Conservation (phyloP, 768 basidiomycete species). For the Tylopilus sp. region DNA sequence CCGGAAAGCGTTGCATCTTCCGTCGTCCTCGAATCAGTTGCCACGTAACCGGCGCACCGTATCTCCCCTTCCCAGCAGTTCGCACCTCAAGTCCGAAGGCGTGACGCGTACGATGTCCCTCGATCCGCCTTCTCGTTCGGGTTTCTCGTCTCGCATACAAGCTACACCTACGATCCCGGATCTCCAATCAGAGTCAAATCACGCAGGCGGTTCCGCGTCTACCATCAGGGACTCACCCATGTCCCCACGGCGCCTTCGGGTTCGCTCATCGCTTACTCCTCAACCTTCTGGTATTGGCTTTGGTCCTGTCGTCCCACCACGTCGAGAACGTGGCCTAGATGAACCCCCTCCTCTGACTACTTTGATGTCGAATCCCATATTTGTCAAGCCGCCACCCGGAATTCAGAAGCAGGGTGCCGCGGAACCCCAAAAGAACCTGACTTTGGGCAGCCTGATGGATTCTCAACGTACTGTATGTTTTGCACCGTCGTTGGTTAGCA, state of each 20-base stretch:
- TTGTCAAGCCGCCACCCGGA: constrained; percentile 57
- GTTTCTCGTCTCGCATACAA: constrained; percentile 23
- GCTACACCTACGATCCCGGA: constrained; percentile 36
- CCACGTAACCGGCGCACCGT: constrained; percentile 38
- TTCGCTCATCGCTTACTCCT: constrained; percentile 71
- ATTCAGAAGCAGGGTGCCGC: constrained; percentile 18
- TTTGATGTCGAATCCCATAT: constrained; percentile 63
- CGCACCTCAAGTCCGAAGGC: constrained; percentile 33
- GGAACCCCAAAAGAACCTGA: constrained; percentile 36
- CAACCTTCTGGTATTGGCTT: constrained; percentile 48
- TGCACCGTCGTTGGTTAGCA: neutral
- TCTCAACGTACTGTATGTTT: constrained; percentile 52
- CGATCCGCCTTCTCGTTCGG: constrained; percentile 49
- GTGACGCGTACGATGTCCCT: constrained; percentile 67
- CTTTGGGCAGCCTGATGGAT: constrained; percentile 58
- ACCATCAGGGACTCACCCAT: constrained; percentile 42
- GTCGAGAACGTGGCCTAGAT: constrained; percentile 49
- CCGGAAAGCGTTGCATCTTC: constrained; percentile 30
- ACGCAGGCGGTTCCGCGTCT: constrained; percentile 16
- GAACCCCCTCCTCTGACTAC: constrained; percentile 67
- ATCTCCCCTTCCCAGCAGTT: constrained; percentile 38
- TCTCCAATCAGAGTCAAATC: constrained; percentile 21
- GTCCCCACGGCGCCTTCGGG: constrained; percentile 44
- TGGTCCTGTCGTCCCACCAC: constrained; percentile 39
- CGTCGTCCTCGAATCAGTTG: constrained; percentile 31